phyloP scores from a whole-genome alignment of 169 alveolate species.

The Cryptosporidium baileyi region DNA sequence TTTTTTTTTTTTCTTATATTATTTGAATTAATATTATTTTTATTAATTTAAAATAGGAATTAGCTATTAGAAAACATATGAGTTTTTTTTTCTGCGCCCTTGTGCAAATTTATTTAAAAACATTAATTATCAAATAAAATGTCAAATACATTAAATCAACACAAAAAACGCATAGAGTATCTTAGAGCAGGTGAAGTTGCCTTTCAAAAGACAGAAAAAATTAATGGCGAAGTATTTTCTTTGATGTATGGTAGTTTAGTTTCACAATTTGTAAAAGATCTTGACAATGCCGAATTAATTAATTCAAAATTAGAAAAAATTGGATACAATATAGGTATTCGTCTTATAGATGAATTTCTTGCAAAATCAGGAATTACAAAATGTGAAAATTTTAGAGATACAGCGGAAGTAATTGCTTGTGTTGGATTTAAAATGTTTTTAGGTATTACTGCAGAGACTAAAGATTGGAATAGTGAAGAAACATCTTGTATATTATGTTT shows the following conservation, averaged over 20 bases:
- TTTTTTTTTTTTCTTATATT: too few species aligned
- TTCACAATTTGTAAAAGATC: constrained; percentile 87
- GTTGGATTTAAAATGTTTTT: constrained; percentile 85
- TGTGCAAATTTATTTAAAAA: too few species aligned
- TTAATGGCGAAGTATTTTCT: constrained; percentile 87
- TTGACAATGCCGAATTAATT: constrained; percentile 89
- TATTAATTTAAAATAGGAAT: too few species aligned
- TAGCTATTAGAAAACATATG: too few species aligned
- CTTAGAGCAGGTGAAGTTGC: constrained; percentile 59
- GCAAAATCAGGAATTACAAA: constrained; percentile 84
- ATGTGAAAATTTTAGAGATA: constrained; percentile 78
- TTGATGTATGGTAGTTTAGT: constrained; percentile 90
- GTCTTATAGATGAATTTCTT: constrained; percentile 90
- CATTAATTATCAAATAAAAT: too few species aligned
- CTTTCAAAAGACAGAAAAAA: constrained; percentile 70
- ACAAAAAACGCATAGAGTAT: constrained; percentile 46
- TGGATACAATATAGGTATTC: constrained; percentile 90
- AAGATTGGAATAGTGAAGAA: constrained; percentile 77
- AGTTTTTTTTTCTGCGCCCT: too few species aligned
- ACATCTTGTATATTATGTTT: constrained; percentile 78
- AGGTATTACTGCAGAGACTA: constrained; percentile 85
- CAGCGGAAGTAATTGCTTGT: constrained; percentile 80
- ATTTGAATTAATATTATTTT: too few species aligned
- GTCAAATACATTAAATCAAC: constrained; percentile 4
- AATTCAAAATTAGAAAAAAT: constrained; percentile 85